Evolutionary conservation across 208 protist species (phyloP).

Genomic region (Tritrichomonas foetus): DNA sequence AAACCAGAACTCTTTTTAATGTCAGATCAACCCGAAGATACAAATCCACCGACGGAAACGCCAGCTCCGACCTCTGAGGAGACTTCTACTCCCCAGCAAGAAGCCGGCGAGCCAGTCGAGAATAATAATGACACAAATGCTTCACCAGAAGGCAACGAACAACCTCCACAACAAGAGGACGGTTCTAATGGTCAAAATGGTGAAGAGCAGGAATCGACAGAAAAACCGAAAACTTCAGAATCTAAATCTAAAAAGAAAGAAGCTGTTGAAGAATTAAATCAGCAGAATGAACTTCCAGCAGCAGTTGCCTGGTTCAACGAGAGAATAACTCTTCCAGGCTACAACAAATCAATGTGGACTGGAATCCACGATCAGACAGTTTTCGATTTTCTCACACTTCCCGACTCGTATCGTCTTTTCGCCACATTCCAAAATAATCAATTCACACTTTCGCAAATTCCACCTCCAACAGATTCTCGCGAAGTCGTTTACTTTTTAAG

Average conservation of each 20-base stretch:
- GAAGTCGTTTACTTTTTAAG: conserved; percentile 36
- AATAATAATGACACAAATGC: too few species aligned
- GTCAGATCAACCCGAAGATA: too few species aligned
- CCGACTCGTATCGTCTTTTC: not conserved
- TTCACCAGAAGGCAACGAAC: too few species aligned
- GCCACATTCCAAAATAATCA: not conserved
- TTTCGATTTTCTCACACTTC: not conserved
- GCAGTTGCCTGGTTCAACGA: conserved; percentile 17
- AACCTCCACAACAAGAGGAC: too few species aligned
- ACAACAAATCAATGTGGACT: not conserved
- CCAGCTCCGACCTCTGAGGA: too few species aligned
- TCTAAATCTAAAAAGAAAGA: not conserved
- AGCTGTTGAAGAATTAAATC: not conserved
- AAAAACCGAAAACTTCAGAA: not conserved
- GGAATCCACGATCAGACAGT: not conserved
- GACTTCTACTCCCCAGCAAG: too few species aligned
- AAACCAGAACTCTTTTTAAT: too few species aligned
- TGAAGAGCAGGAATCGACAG: too few species aligned
- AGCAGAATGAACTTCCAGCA: not conserved
- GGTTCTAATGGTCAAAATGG: too few species aligned
- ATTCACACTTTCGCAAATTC: not conserved
- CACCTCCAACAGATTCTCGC: not conserved
- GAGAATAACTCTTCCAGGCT: not conserved
- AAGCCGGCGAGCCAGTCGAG: too few species aligned
- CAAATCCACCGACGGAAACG: too few species aligned